Conservation (phyloP, 345 rosid genomes). For the Brassica napus region DNA sequence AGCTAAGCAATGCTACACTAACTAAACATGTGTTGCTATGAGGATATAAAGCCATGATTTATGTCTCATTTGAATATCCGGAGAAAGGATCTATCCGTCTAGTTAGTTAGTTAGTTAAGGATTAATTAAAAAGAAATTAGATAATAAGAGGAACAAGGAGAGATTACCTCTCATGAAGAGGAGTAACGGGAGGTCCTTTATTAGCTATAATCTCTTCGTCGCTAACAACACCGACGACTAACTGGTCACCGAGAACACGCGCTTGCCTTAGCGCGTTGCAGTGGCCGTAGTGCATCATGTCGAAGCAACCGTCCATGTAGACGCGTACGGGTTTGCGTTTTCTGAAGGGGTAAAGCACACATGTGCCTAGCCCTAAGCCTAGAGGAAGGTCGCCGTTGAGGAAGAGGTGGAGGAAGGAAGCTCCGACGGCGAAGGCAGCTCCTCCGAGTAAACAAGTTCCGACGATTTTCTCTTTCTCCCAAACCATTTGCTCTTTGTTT, state of each 20-base stretch:
- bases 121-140: neutral
- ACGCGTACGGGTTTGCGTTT: conserved; percentile 71
- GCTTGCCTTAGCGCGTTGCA: conserved; percentile 93
- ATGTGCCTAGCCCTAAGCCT: conserved; percentile 39
- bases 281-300: conserved; percentile 97
- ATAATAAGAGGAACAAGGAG: neutral
- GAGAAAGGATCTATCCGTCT: no score
- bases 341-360: conserved; percentile 34
- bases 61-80: no score
- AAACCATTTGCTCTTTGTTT: conserved; percentile 39
- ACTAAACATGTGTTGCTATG: neutral
- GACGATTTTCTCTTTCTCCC: conserved; percentile 45
- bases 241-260: conserved; percentile 82
- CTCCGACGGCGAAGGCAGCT: conserved; percentile 53
- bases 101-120: no score
- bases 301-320: conserved; percentile 99
- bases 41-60: neutral
- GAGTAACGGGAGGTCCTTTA: conserved; percentile 89
- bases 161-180: conserved; percentile 87
- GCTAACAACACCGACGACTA: conserved; percentile 88
- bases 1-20: no score
- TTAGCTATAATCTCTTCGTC: conserved; percentile 94
- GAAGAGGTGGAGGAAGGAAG: conserved; percentile 41
- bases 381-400: conserved; percentile 42
- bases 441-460: conserved; percentile 54